These are phyloP conservation scores for Mycosphaerella sp. DNA, from an alignment of 2,329 filamentous ascomycete genomes.

Conservation along the genomic window DNA sequence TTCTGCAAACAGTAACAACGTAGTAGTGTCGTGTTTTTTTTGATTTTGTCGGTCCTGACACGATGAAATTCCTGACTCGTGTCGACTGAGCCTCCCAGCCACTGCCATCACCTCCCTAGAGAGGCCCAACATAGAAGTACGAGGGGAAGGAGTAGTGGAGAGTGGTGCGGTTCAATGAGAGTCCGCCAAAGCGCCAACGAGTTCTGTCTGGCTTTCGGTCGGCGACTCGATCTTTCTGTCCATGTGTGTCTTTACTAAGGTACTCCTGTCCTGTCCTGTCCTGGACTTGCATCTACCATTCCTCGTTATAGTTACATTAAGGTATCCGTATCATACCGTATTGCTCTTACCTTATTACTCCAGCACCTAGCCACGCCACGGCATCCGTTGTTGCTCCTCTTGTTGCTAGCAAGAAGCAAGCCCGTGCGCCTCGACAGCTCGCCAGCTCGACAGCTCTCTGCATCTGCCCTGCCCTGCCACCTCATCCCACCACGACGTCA, in stretches of 20 bases:
- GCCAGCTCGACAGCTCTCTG: neutral
- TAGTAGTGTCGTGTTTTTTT: no score
- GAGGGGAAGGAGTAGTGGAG: no score
- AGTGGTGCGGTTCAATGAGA: no score
- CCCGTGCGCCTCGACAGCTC: neutral
- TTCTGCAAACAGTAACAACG: no score
- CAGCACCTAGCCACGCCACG: neutral
- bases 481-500: constrained; percentile 7
- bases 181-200: no score
- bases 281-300: neutral
- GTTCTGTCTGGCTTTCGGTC: no score
- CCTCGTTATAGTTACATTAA: neutral
- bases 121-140: no score
- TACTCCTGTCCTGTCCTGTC: neutral
- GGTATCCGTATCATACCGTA: neutral
- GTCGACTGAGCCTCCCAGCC: neutral
- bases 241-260: no score
- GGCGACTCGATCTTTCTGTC: no score
- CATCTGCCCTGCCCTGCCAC: neutral
- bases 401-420: neutral
- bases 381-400: neutral
- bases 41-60: no score
- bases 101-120: neutral
- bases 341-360: neutral
- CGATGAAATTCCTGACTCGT: neutral